Percentiles rank a stretch among this genome's conserved stretches.
These are phyloP conservation scores for Neckera pumila DNA, from an alignment of 225 moss, liverwort and hornwort species.

Conservation along the genomic window DNA sequence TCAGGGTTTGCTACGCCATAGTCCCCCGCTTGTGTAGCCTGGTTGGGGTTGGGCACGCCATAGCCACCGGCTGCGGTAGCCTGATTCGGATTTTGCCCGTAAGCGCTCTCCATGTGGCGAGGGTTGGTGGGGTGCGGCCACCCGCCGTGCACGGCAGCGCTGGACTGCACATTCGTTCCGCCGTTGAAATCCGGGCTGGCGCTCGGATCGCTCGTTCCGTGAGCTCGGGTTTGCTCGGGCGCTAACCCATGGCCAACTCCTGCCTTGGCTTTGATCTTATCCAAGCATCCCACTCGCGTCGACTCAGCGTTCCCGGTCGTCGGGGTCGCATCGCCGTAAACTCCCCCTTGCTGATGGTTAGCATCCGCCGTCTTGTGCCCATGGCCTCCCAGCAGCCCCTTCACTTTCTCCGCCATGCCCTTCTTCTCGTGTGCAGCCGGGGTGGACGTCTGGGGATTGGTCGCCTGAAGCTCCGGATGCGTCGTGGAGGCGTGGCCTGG, in stretches of 20 bases:
- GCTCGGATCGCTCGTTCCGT: not conserved
- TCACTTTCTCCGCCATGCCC: conserved; percentile 28
- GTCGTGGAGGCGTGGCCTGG: not conserved
- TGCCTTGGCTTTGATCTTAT: conserved; percentile 36
- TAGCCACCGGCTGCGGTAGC: not conserved
- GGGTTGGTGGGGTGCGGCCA: conserved; percentile 32
- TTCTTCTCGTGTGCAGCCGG: conserved; percentile 17
- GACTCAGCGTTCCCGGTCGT: conserved; percentile 14
- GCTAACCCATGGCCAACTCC: conserved; percentile 17
- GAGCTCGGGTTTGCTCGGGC: not conserved
- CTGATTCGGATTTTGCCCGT: not conserved
- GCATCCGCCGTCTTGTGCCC: not conserved
- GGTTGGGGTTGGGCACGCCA: not conserved
- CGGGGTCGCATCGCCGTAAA: conserved; percentile 29
- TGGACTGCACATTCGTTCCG: conserved; percentile 17
- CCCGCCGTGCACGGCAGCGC: conserved; percentile 33
- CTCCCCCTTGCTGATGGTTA: not conserved
- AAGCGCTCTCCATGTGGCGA: not conserved
- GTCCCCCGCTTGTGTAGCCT: not conserved
- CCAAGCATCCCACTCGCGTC: conserved; percentile 36
- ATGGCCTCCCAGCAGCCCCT: conserved; percentile 26
- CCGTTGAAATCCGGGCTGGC: conserved; percentile 24
- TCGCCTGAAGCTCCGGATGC: not conserved
- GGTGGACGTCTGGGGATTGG: not conserved
- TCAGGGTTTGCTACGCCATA: not conserved